phyloP scores from a whole-genome alignment of 2,329 filamentous ascomycete genomes.

The Bisporella sp. region DNA sequence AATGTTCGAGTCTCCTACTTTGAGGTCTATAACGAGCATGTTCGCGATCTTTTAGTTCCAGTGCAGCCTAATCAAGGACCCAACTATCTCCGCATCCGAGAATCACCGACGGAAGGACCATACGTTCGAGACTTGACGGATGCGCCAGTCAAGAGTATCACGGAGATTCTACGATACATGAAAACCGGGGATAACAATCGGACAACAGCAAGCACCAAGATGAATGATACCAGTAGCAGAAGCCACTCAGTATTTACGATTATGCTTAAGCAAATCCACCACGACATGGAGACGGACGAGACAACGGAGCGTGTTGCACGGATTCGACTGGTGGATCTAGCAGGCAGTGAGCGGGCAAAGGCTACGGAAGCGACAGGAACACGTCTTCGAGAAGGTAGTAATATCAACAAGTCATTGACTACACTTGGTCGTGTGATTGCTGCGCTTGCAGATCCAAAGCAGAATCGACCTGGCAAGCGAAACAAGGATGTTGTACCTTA shows the following conservation, averaged over 20 bases:
- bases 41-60: conserved; percentile 84
- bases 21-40: conserved; percentile 99
- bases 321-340: conserved; percentile 90
- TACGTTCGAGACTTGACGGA: conserved; percentile 97
- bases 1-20: conserved; percentile 98
- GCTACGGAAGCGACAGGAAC: conserved; percentile 90
- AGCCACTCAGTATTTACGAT: conserved; percentile 98
- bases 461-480: conserved; percentile 49
- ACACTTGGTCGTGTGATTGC: conserved; percentile 94
- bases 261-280: conserved; percentile 95
- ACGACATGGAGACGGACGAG: conserved; percentile 94
- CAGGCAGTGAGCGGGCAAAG: conserved; percentile 90
- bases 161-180: conserved; percentile 87
- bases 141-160: conserved; percentile 78
- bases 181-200: conserved; percentile 80
- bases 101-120: conserved; percentile 88
- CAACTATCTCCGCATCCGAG: conserved; percentile 93
- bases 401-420: conserved; percentile 98
- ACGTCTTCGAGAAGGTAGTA: conserved; percentile 86
- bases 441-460: conserved; percentile 68
- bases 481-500: conserved; percentile 78
- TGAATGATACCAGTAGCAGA: conserved; percentile 97
- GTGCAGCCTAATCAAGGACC: conserved; percentile 63
- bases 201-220: conserved; percentile 90
- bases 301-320: conserved; percentile 91